A percentile compares a stretch with the other conserved stretches of the same genome.
Evolutionary conservation across 345 rosid species (phyloP).

Genomic region (Acer campestre): DNA sequence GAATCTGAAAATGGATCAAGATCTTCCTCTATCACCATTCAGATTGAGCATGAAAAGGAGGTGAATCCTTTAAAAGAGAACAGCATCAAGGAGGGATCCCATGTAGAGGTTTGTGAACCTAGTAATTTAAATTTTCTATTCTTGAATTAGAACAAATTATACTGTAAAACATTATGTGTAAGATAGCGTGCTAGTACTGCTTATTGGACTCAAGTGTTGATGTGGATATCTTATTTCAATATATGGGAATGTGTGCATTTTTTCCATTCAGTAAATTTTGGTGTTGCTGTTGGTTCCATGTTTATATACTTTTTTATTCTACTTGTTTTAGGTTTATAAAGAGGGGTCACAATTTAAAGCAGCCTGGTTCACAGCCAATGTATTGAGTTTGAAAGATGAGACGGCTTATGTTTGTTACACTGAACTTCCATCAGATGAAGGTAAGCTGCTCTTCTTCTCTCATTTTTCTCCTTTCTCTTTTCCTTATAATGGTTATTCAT

Average conservation of each 20-base stretch:
- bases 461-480: neutral
- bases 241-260: neutral
- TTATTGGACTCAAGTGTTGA: neutral
- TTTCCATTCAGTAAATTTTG: neutral
- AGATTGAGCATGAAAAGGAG: slow-evolving; percentile 36
- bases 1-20: slow-evolving; percentile 47
- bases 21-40: slow-evolving; percentile 34
- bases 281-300: neutral
- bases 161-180: neutral
- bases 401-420: slow-evolving; percentile 73
- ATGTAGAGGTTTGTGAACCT: slow-evolving; percentile 72
- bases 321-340: slow-evolving; percentile 64
- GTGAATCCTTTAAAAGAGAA: slow-evolving; percentile 37
- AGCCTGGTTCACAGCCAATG: slow-evolving; percentile 84
- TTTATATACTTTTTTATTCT: neutral
- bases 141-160: neutral
- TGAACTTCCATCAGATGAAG: slow-evolving; percentile 66
- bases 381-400: slow-evolving; percentile 70
- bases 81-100: slow-evolving; percentile 68
- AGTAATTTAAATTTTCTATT: neutral
- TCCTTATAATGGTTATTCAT: neutral
- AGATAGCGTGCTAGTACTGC: neutral
- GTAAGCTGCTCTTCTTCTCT: slow-evolving; percentile 37
- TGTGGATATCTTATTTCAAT: neutral
- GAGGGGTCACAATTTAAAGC: slow-evolving; percentile 63